Evolutionary conservation across 441 rosid species (phyloP), one percentile per base, ranked within the genome.

Genomic region (Gossypium davidsonii): DNA sequence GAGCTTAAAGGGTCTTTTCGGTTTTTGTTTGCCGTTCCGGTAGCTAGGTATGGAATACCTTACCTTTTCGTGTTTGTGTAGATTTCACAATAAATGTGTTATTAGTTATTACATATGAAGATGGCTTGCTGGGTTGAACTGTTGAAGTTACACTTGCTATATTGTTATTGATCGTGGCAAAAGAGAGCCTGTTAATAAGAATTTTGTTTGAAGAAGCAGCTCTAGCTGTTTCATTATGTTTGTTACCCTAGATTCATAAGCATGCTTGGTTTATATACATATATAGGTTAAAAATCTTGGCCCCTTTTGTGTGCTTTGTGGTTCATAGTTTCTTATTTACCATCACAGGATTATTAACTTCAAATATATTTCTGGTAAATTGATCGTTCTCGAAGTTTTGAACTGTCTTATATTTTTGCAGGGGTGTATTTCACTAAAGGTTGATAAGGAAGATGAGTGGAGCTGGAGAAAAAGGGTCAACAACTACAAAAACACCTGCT

Each of bases 401-500:
- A 44, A 10, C 80, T 64, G 10, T 42, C 31, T 20, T 21, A 12
- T 65, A 15, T 6, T 31, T 12, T 65, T 65, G 18, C 25, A 65
- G 55, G 37, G 21, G 52, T 66, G 55, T 48, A 66, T 26, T 21
- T 21, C 12, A 14, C 1, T 46, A 23, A 12, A 12, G 23, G 34
- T 14, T 46, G 2, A 9, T 8, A 26, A 26, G 59, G 26, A 72
- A 60, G 82, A 86, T 89, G 92, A 90, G 94, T 18, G 85, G 84
- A 48, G 86, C 85, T 23, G 97, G 85, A 79, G 98, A 91, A 77
- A 92, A 89, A 81, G 95, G 83, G 3, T 83, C 91, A 28, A 61
- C 84, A n/a, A 83, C 88, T 21, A 86, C 97, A 0, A 95, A 95
- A 79, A 92, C 98, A 14, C 99, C 99, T 0, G 91, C 95, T 0